Conservation (phyloP, 257 asterid species). For the Thymus quinquecostatus region DNA sequence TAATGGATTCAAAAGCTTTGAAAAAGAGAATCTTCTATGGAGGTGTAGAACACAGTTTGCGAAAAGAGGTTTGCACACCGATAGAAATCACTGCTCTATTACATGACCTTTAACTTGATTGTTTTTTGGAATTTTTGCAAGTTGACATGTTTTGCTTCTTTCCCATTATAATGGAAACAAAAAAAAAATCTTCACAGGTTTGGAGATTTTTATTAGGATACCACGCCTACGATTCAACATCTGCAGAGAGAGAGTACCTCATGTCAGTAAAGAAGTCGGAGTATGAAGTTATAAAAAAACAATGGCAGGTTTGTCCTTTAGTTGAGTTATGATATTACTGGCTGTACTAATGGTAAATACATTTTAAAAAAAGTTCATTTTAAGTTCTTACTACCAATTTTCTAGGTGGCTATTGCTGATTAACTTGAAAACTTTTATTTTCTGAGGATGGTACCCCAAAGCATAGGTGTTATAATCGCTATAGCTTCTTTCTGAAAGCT, state of each 20-base stretch:
- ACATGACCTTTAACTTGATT: conserved; percentile 14
- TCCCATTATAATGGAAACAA: conserved; percentile 1
- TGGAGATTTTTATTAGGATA: conserved; percentile 88
- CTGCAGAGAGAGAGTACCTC: conserved; percentile 87
- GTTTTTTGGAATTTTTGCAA: conserved; percentile 17
- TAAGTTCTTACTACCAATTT: not conserved
- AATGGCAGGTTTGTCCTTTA: conserved; percentile 85
- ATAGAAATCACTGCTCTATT: conserved; percentile 26
- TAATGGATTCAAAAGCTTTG: conserved; percentile 66
- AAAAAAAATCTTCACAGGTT: conserved; percentile 52
- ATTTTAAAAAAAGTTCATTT: conserved; percentile 15
- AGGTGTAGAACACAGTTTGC: conserved; percentile 74
- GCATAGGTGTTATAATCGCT: conserved; percentile 5
- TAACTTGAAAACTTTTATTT: not conserved
- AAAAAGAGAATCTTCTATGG: conserved; percentile 89
- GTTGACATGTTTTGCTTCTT: conserved; percentile 16
- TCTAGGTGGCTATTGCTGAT: conserved; percentile 16
- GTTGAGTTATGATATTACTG: conserved; percentile 30
- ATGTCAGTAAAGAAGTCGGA: conserved; percentile 69
- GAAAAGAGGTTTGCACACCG: conserved; percentile 67
- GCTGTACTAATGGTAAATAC: conserved; percentile 1
- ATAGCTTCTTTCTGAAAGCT: conserved; percentile 5
- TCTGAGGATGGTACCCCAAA: conserved; percentile 11
- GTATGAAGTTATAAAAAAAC: conserved; percentile 82
- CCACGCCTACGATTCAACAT: conserved; percentile 81